Base-by-base conservation (phyloP, 345 rosid genomes). In the Xanthoceras sorbifolium region DNA sequence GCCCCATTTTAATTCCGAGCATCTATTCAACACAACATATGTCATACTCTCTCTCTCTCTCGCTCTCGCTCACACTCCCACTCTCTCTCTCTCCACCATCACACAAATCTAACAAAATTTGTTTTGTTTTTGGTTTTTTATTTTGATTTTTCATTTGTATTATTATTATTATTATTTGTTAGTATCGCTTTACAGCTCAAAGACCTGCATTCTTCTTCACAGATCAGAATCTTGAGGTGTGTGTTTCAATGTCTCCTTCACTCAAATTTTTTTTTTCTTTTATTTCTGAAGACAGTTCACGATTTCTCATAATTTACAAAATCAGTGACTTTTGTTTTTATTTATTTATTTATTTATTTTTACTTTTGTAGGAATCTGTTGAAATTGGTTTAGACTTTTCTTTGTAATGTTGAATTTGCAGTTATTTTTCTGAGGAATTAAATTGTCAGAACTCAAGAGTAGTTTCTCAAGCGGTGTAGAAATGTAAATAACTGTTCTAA, bases 121-220 rank as follows among this genome's bases (percentile, higher is more conserved):
- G 18, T 68, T 23, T 25, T 68, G 15, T 8, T 67, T 67, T 40
- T 42, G 4, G 7, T 1, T n/a, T 20, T 57, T 57, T 34, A n/a
- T 62, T 15, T 28, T 64, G 54, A 17, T 67, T 66, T 75, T 71
- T 32, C 31, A 34, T 50, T 57, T 52, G 48, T 71, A 62, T 73
- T 77, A 74, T 64, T 84, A 54, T n/a, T 71, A 76, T 57, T 54
- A 65, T 81, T 60, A 34, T 65, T 64, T 71, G 76, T 69, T 65
- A 48, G 76, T 60, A 15, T 10, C 57, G 42, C 86, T 87, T 83
- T 83, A 85, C 87, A 87, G 84, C 90, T 87, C 84, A 76, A 55
- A 65, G 22, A 5, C 62, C 78, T 82, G 64, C 88, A 76, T 83
- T 81, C 78, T 75, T 76, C 82, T 52, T 81, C 83, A 26, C 85